These are phyloP conservation scores for Orbilia oligospora DNA, from an alignment of 2,329 filamentous ascomycete species.

Conservation along the genomic window DNA sequence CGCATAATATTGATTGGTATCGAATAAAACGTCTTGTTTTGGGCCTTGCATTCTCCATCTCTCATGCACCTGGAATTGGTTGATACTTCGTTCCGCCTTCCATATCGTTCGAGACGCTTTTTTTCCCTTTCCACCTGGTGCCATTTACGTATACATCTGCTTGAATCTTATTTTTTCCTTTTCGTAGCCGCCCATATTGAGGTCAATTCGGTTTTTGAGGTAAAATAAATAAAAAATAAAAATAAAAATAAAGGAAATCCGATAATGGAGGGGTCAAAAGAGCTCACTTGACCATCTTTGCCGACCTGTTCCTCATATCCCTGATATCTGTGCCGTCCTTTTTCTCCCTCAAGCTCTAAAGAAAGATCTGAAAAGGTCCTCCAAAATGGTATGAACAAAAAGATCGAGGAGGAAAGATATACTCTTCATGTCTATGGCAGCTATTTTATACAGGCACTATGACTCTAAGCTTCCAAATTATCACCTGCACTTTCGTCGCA, in stretches of 20 bases:
- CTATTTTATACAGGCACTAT: constrained; percentile 12
- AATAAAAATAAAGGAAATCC: constrained; percentile 3
- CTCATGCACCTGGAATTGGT: constrained; percentile 19
- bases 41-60: constrained; percentile 24
- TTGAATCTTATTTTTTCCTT: constrained; percentile 8
- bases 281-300: constrained; percentile 56
- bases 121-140: neutral
- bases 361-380: neutral
- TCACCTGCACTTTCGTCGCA: constrained; percentile 20
- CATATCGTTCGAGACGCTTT: constrained; percentile 13
- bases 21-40: constrained; percentile 33
- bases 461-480: constrained; percentile 15
- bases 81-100: constrained; percentile 8
- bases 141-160: neutral
- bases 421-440: constrained; percentile 11
- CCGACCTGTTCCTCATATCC: constrained; percentile 11
- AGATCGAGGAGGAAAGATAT: neutral
- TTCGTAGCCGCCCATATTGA: constrained; percentile 28
- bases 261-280: constrained; percentile 51
- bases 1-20: constrained; percentile 48
- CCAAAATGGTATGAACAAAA: constrained; percentile 3
- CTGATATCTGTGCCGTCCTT: constrained; percentile 25
- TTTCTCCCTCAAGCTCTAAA: constrained; percentile 17
- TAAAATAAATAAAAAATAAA: constrained; percentile 36
- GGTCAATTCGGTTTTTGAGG: constrained; percentile 15